Percentiles rank a stretch among this genome's conserved stretches.
Conservation (phyloP, 2,329 filamentous ascomycete species). For the Aspergillus jensenii region DNA sequence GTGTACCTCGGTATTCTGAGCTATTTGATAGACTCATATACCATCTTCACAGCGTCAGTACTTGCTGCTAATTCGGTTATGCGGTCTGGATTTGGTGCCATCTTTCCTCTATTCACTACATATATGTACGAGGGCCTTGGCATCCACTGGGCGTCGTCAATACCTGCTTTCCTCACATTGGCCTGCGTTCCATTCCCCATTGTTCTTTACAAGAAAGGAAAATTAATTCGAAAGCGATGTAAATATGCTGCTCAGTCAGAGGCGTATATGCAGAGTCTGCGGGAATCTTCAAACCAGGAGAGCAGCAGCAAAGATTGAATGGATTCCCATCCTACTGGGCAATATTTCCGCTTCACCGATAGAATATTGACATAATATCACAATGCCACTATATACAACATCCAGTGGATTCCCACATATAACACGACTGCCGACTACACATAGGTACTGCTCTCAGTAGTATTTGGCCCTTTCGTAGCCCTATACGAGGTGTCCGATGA, state of each 20-base stretch:
- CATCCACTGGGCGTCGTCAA: constrained; percentile 50
- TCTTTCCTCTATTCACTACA: constrained; percentile 50
- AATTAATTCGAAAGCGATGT: constrained; percentile 39
- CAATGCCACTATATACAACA: no score
- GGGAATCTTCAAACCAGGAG: no score
- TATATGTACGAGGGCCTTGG: constrained; percentile 48
- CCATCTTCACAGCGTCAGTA: constrained; percentile 44
- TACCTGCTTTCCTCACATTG: constrained; percentile 49
- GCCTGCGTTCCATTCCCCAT: constrained; percentile 47
- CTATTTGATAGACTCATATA: constrained; percentile 46
- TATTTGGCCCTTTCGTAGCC: neutral
- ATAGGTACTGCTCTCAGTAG: no score
- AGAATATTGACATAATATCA: no score
- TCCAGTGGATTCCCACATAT: no score
- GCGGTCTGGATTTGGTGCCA: constrained; percentile 47
- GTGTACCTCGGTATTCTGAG: constrained; percentile 44
- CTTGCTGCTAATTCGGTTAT: constrained; percentile 48
- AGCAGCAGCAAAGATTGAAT: no score
- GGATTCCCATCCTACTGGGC: fast-evolving
- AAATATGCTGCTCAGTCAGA: constrained; percentile 40
- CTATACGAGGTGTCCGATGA: neutral
- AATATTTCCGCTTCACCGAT: no score
- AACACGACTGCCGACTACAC: no score
- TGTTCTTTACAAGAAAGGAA: constrained; percentile 46
- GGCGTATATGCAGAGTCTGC: constrained; percentile 29